Base-by-base conservation (phyloP, 306 rosid genomes). In the Mucuna pruriens region DNA sequence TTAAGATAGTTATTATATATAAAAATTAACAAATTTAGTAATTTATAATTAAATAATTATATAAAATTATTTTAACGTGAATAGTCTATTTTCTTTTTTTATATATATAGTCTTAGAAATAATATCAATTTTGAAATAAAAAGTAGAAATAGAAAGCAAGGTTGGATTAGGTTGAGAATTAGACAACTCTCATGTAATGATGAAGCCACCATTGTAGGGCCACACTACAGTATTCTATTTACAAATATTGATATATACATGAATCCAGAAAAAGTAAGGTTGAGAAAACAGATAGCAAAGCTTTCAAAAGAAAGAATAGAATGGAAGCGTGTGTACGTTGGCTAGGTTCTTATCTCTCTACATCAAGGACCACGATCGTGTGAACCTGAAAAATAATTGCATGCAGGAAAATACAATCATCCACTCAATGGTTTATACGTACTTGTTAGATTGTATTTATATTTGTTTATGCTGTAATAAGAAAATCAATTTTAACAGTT, bases 81-180 rank as follows among this genome's bases (percentile, higher is more conserved):
- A n/a, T n/a, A n/a, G n/a, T n/a, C n/a, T n/a, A n/a, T n/a, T n/a
- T n/a, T n/a, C n/a, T n/a, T n/a, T n/a, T n/a, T n/a, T n/a, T n/a
- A n/a, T n/a, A n/a, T n/a, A n/a, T n/a, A n/a, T n/a, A 29, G 31
- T 29, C 31, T 3, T 29, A 1, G 31, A 29, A 29, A 29, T 29
- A 25, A 25, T 65, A 36, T 39, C n/a, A 51, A 13, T 64, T 82
- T 75, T 20, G 13, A 75, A 65, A 52, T 40, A 39, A 51, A 71
- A 71, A 23, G 81, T 11, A 46, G 71, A 44, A 26, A 65, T 11
- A 46, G 71, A 44, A 26, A 65, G 79, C 72, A 77, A 38, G 2
- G 78, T 34, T 4, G 67, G 74, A 70, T 61, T 83, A 83, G 86
- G 83, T 63, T 49, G 12, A 83, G 40, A 77, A 40, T 5, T 82